These are phyloP conservation scores for Epithele typhae DNA, from an alignment of 768 basidiomycete species.

Conservation along the genomic window DNA sequence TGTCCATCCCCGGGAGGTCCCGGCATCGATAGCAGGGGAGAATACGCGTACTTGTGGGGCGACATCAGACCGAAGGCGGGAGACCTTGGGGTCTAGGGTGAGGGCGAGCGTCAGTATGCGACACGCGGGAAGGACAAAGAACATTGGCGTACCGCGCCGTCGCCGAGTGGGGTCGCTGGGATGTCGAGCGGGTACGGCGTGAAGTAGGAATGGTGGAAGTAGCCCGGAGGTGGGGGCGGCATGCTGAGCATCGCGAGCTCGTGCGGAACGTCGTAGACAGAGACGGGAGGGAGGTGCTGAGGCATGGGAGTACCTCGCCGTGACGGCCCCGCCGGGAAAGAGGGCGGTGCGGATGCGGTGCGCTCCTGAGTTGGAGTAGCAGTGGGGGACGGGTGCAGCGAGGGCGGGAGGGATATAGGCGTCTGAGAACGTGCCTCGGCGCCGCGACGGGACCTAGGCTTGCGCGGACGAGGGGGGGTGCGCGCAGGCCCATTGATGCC, in stretches of 20 bases:
- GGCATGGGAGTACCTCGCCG: slow-evolving; percentile 3
- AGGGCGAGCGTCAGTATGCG: neutral
- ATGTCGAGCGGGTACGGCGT: too few relatives aligned
- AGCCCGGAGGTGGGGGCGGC: neutral
- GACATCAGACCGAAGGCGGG: slow-evolving; percentile 6
- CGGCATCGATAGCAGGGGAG: slow-evolving; percentile 1
- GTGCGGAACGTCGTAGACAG: neutral
- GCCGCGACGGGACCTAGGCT: slow-evolving; percentile 23
- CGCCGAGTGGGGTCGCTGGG: neutral
- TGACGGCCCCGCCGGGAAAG: neutral
- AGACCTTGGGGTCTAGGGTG: slow-evolving; percentile 5
- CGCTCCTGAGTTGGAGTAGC: neutral
- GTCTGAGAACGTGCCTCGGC: neutral
- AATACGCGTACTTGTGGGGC: slow-evolving; percentile 7
- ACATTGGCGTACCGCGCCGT: slow-evolving; percentile 1
- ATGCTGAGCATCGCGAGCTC: neutral
- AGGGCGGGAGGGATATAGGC: slow-evolving; percentile 1
- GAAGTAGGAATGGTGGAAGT: neutral
- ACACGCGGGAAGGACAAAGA: neutral
- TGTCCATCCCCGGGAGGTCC: neutral
- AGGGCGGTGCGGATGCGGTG: too few relatives aligned
- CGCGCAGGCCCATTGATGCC: slow-evolving; percentile 32
- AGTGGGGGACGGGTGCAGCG: slow-evolving; percentile 1
- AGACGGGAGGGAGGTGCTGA: neutral
- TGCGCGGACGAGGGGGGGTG: slow-evolving; percentile 30